Evolutionary conservation across 2,329 filamentous ascomycete genomes (phyloP).

Genomic region (Trichophyton simii): DNA sequence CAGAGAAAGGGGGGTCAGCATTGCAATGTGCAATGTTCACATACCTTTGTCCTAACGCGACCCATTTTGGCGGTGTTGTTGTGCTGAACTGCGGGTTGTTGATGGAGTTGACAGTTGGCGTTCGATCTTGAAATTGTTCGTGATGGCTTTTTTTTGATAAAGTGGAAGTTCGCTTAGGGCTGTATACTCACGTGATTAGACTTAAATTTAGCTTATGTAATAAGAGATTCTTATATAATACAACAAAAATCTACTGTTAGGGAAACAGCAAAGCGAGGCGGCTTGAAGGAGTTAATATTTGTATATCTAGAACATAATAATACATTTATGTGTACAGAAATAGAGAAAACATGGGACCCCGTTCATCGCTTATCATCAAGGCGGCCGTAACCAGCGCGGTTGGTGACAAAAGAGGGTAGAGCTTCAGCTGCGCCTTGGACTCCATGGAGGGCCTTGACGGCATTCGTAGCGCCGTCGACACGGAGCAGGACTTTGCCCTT

Average conservation of each 20-base stretch:
- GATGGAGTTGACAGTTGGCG: not conserved
- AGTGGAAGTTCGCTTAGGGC: constrained; percentile 5
- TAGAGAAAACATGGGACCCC: not conserved
- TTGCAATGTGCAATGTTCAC: constrained; percentile 6
- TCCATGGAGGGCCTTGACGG: constrained; percentile 9
- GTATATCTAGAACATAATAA: not conserved
- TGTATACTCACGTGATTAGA: not conserved
- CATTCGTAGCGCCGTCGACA: constrained; percentile 9
- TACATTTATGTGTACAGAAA: not conserved
- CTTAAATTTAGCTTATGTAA: not conserved
- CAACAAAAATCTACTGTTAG: too few relatives aligned
- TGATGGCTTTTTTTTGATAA: not conserved
- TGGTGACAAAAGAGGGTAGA: not conserved
- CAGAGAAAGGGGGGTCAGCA: not conserved
- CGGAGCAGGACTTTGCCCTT: constrained; percentile 33
- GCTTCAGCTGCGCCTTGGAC: constrained; percentile 1
- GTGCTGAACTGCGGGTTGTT: constrained; percentile 3
- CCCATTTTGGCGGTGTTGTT: constrained; percentile 16
- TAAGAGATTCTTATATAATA: too few relatives aligned
- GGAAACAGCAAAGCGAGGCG: not conserved
- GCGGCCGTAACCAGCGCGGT: not conserved
- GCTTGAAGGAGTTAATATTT: not conserved
- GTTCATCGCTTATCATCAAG: not conserved
- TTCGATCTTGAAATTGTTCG: not conserved
- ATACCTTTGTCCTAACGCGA: constrained; percentile 19